Conservation (phyloP, 2,329 filamentous ascomycete genomes). For the Aspergillus luchuensis region DNA sequence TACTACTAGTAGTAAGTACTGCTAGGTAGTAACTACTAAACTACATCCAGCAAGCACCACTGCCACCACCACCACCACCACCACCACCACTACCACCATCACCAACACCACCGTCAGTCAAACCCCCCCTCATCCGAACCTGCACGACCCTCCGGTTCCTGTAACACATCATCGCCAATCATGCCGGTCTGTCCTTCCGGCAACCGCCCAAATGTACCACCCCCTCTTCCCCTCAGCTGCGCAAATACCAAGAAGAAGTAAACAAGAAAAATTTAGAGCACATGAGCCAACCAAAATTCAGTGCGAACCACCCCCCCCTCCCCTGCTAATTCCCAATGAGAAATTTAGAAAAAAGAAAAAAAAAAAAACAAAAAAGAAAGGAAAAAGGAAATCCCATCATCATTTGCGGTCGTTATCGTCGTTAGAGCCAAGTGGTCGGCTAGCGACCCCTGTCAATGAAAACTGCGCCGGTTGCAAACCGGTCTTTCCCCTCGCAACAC, state of each 20-base stretch:
- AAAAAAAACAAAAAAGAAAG: too few species aligned
- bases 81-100: background rate
- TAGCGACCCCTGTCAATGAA: background rate
- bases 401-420: constrained; percentile 3
- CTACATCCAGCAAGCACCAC: background rate
- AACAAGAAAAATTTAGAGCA: background rate
- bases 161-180: constrained; percentile 17
- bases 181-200: constrained; percentile 14
- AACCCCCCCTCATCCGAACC: constrained; percentile 7
- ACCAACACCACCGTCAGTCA: background rate
- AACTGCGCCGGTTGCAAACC: background rate
- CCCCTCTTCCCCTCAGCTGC: background rate
- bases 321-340: background rate
- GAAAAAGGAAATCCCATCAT: background rate
- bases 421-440: constrained; percentile 2
- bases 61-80: background rate
- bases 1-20: too few species aligned
- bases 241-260: background rate
- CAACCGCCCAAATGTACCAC: constrained; percentile 8
- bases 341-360: background rate
- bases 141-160: constrained; percentile 17
- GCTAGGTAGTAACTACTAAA: background rate
- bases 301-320: background rate
- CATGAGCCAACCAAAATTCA: background rate
- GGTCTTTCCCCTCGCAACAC: background rate